phyloP scores from a whole-genome alignment of 257 asterid species.

The Osmanthus fragrans region DNA sequence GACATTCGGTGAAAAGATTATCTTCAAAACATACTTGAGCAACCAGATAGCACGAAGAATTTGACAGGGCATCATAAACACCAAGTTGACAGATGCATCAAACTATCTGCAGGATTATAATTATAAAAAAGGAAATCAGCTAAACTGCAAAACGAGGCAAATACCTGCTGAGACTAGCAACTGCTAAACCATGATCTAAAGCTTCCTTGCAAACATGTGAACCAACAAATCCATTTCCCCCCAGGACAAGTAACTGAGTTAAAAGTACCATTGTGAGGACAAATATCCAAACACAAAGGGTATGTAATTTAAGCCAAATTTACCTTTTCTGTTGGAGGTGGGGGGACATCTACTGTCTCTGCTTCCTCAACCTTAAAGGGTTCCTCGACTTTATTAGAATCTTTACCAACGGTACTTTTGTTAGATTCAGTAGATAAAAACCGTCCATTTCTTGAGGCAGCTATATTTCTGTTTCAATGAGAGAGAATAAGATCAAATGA shows the following conservation, averaged over 20 bases:
- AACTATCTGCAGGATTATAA: not conserved
- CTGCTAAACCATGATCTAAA: conserved; percentile 62
- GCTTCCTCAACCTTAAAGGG: conserved; percentile 76
- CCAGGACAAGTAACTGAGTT: conserved; percentile 88
- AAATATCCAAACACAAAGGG: conserved; percentile 2
- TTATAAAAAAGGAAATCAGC: not conserved
- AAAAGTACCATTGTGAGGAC: conserved; percentile 5
- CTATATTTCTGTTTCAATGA: conserved; percentile 33
- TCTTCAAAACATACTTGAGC: not conserved
- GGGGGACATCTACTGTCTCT: conserved; percentile 74
- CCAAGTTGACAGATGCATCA: not conserved
- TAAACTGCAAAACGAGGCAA: conserved; percentile 8
- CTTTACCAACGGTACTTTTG: conserved; percentile 21
- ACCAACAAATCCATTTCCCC: conserved; percentile 98
- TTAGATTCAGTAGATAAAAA: conserved; percentile 46
- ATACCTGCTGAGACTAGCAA: conserved; percentile 95
- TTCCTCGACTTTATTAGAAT: conserved; percentile 40
- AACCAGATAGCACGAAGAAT: not conserved
- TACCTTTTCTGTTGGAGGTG: conserved; percentile 89
- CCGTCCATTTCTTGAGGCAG: conserved; percentile 50
- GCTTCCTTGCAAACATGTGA: conserved; percentile 96
- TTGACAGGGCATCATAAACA: not conserved
- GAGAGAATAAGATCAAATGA: not conserved
- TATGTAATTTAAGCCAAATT: not conserved
- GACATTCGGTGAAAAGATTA: not conserved